Base-by-base conservation (phyloP, 371 early-diverging fungal genomes). In the Lichtheimia hyalospora region DNA sequence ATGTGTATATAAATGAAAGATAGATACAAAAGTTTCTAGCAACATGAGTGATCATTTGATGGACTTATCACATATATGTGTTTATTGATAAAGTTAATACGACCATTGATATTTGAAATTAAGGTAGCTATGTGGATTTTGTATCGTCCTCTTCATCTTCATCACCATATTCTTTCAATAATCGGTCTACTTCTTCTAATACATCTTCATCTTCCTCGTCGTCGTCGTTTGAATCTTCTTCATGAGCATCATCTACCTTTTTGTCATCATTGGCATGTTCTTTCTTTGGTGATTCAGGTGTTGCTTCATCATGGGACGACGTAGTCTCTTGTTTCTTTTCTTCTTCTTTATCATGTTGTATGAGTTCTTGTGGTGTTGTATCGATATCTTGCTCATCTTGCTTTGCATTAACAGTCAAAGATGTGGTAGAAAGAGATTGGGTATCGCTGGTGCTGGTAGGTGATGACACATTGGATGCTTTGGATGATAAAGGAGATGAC, bases 161-260 rank as follows among this genome's bases (percentile, higher is more conserved):
- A 16, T 58, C 66, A 41, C 54, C 61, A 48, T 61, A 66, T 49
- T 66, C 60, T 20, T 63, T 62, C 5, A 71, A 27, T 4, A 72
- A 44, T 23, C 46, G 39, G 40, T 74, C 70, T n/a, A 74, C 46
- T 52, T 74, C 66, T n/a, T 56, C 57, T 34, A 53, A 34, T 2
- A 60, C 63, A 42, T 63, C 62, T 25, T 70, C 58, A 8, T 67
- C 58, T 5, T 25, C n/a, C 0, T 76, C 66, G 7, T 86, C 60
- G 21, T 75, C 73, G 3, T 67, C 58, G 46, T 83, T 77, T 62
- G 76, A 46, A 13, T 21, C 46, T 46, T 18, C 21, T 8, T 6
- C 25, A 25, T 25, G 25, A 25, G 5, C 46, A 46, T 46, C 18
- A 46, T n/a, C 46, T 21, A 6, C 10, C 18, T 46, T 46, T 46